Conservation (phyloP, 768 basidiomycete species). For the Hygrophorus pudorinus region DNA sequence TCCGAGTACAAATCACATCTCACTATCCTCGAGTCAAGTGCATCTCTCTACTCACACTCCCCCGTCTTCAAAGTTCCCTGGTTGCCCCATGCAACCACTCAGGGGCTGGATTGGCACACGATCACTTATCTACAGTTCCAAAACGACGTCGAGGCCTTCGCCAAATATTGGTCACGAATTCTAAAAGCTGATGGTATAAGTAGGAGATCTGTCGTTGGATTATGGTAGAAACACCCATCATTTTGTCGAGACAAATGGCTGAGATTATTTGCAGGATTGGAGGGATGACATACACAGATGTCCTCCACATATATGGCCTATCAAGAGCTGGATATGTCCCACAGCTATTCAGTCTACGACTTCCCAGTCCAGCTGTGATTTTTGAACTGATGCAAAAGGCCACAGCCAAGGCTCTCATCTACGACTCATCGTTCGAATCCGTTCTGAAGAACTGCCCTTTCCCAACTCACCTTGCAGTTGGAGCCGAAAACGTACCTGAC, state of each 20-base stretch:
- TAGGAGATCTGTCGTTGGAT: slow-evolving; percentile 52
- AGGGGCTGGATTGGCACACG: slow-evolving; percentile 43
- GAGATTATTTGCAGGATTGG: slow-evolving; percentile 41
- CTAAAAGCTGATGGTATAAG: slow-evolving; percentile 38
- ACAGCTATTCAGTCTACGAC: slow-evolving; percentile 68
- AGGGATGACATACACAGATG: slow-evolving; percentile 63
- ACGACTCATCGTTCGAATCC: slow-evolving; percentile 46
- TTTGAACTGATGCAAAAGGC: slow-evolving; percentile 60
- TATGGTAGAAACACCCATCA: slow-evolving; percentile 45
- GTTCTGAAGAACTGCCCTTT: slow-evolving; percentile 37
- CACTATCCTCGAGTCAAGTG: slow-evolving; percentile 48
- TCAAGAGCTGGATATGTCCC: slow-evolving; percentile 71
- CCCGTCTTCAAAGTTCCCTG: slow-evolving; percentile 55
- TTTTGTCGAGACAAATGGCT: slow-evolving; percentile 3
- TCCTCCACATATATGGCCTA: slow-evolving; percentile 65
- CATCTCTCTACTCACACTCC: slow-evolving; percentile 35
- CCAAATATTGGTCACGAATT: slow-evolving; percentile 50
- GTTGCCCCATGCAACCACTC: slow-evolving; percentile 30
- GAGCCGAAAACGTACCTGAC: slow-evolving; percentile 26
- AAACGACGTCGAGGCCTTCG: slow-evolving; percentile 53
- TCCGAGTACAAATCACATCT: slow-evolving; percentile 46
- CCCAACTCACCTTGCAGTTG: slow-evolving; percentile 35
- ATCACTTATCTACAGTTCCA: slow-evolving; percentile 60
- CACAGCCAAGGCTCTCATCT: slow-evolving; percentile 52
- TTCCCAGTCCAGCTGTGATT: slow-evolving; percentile 63